phyloP scores from a whole-genome alignment of 2,329 filamentous ascomycete species.

The Camptophora hylomeconis region DNA sequence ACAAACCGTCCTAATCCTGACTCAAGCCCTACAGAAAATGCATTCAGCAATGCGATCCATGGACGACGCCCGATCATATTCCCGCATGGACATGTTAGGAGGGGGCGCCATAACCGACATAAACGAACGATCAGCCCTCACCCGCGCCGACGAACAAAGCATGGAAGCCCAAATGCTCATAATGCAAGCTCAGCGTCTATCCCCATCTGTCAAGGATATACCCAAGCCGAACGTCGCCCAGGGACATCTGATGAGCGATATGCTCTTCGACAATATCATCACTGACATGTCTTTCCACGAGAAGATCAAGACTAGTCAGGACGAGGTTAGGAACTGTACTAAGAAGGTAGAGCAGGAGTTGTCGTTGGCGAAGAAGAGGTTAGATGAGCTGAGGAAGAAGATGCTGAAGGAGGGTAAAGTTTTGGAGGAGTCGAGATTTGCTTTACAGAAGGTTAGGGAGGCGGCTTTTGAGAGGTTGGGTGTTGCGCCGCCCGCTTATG shows the following conservation, averaged over 20 bases:
- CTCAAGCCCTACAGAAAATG: constrained; percentile 27
- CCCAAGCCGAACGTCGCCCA: constrained; percentile 30
- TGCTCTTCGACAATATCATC: constrained; percentile 45
- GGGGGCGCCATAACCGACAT: constrained; percentile 37
- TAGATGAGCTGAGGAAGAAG: background rate
- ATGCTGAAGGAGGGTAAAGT: constrained; percentile 5
- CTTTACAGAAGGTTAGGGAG: background rate
- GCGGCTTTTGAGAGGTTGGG: constrained; percentile 1
- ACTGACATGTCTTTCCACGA: constrained; percentile 40
- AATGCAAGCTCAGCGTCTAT: constrained; percentile 28
- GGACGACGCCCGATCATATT: constrained; percentile 29
- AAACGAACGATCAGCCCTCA: constrained; percentile 41
- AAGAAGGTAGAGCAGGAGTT: background rate
- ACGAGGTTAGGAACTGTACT: background rate
- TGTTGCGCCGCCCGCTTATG: too few species aligned
- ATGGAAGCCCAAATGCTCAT: constrained; percentile 29
- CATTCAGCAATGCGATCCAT: constrained; percentile 25
- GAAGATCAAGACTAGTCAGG: constrained; percentile 30
- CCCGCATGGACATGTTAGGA: constrained; percentile 37
- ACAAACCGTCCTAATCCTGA: constrained; percentile 29
- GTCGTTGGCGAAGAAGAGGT: background rate
- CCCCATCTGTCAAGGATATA: constrained; percentile 27
- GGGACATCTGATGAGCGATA: constrained; percentile 35
- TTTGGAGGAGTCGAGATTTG: constrained; percentile 2
- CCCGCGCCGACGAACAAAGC: constrained; percentile 32